phyloP scores from a whole-genome alignment of 2,329 filamentous ascomycete genomes.

The Endocalyx cinctus region DNA sequence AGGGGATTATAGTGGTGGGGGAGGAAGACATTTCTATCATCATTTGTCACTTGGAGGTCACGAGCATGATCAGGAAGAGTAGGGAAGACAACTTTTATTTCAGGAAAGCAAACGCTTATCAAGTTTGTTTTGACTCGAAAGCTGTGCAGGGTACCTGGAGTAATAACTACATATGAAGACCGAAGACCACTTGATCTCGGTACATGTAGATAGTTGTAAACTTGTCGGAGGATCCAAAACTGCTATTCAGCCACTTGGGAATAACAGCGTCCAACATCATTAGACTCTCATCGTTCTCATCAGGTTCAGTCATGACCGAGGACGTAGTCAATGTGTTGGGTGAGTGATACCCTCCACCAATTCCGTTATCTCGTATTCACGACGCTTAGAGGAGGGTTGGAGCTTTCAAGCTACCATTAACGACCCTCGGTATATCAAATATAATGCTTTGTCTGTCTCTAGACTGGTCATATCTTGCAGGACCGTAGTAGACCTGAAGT shows the following conservation, averaged over 20 bases:
- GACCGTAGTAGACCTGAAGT: no score
- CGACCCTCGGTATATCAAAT: slow-evolving; percentile 34
- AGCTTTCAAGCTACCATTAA: slow-evolving; percentile 47
- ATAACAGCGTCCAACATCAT: slow-evolving; percentile 10
- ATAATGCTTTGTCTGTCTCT: no score
- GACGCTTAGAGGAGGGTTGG: slow-evolving; percentile 33
- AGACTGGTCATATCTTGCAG: no score
- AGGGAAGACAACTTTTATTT: no score
- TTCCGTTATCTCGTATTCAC: slow-evolving; percentile 3
- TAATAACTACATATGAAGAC: slow-evolving; percentile 1
- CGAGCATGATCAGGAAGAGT: no score
- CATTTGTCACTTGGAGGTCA: no score
- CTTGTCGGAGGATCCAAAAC: slow-evolving; percentile 6
- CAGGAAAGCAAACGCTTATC: no score
- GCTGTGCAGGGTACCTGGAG: background rate
- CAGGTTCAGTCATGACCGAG: background rate
- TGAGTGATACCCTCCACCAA: slow-evolving; percentile 2
- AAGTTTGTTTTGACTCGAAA: no score
- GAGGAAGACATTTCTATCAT: no score
- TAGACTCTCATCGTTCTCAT: slow-evolving; percentile 6
- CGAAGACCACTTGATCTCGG: slow-evolving; percentile 18
- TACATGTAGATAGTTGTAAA: slow-evolving; percentile 8
- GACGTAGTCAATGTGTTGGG: slow-evolving; percentile 4
- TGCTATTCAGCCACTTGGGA: slow-evolving; percentile 20
- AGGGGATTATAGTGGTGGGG: no score